Conservation (phyloP, 202 grass and related monocot genomes). For the Sporobolus alterniflorus region DNA sequence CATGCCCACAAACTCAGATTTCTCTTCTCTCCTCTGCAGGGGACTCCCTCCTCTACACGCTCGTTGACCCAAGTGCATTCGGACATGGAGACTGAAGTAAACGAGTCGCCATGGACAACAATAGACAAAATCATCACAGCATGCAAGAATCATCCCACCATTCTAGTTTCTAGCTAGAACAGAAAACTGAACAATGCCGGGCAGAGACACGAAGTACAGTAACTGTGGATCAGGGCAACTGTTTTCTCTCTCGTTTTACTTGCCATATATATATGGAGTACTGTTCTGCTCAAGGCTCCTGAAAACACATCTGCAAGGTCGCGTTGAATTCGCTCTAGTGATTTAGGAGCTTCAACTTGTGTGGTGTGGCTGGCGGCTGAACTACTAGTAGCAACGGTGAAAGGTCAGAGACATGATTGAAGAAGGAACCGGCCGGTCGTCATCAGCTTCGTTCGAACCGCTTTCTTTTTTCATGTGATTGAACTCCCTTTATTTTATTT, state of each 20-base stretch:
- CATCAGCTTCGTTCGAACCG: conserved; percentile 31
- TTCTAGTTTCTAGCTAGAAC: not conserved
- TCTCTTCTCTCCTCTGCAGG: not conserved
- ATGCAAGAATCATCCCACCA: too few relatives aligned
- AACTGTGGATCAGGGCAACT: not conserved
- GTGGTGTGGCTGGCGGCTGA: conserved; percentile 16
- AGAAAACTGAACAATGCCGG: not conserved
- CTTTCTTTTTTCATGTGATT: conserved; percentile 34
- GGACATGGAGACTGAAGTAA: not conserved
- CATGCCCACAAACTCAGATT: not conserved
- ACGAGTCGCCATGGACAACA: not conserved
- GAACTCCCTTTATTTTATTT: conserved; percentile 37
- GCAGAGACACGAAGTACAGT: too few relatives aligned
- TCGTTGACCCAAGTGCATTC: too few relatives aligned
- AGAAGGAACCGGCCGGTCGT: not conserved
- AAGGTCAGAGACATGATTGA: conserved; percentile 39
- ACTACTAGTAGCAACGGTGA: not conserved
- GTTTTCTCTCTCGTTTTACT: conserved; percentile 6
- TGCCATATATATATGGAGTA: too few relatives aligned
- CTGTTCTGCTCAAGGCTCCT: not conserved
- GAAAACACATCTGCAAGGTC: not conserved
- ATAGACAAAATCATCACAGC: not conserved
- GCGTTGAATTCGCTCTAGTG: not conserved
- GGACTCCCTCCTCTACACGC: not conserved
- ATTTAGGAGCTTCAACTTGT: not conserved